A percentile compares a stretch with the other conserved stretches of the same genome.
Evolutionary conservation across 768 basidiomycete genomes (phyloP).

Genomic region (Leccinellum luteum): DNA sequence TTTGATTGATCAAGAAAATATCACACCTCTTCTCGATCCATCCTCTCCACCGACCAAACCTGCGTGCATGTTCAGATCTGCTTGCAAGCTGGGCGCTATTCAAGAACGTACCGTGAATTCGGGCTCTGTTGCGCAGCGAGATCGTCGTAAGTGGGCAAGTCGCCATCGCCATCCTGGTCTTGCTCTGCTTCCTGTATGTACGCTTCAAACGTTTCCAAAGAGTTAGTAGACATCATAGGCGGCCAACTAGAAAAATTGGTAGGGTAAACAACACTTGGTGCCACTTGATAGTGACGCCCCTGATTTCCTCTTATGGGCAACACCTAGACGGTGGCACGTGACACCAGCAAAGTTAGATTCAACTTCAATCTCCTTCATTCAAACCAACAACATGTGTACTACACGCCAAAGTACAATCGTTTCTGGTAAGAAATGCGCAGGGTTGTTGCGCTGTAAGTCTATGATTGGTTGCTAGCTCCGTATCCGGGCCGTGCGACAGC

Average conservation of each 20-base stretch:
- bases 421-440: neutral
- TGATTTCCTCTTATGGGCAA: neutral
- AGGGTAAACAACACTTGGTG: neutral
- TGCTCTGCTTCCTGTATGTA: constrained; percentile 38
- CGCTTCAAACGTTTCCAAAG: constrained; percentile 23
- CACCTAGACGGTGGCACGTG: constrained; percentile 6
- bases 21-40: constrained; percentile 86
- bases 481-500: neutral
- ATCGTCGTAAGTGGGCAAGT: constrained; percentile 77
- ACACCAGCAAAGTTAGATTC: neutral
- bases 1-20: neutral
- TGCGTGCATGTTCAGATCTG: constrained; percentile 28
- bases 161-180: constrained; percentile 45
- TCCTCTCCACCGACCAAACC: constrained; percentile 81
- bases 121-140: constrained; percentile 74
- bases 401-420: neutral
- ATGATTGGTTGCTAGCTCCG: neutral
- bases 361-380: neutral
- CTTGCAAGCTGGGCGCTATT: constrained; percentile 1
- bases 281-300: neutral
- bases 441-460: neutral
- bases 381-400: neutral
- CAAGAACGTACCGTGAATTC: constrained; percentile 71
- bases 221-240: constrained; percentile 18
- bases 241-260: neutral